Conservation (phyloP, 352 stramenopile genomes). For the Albugo laibachii region DNA sequence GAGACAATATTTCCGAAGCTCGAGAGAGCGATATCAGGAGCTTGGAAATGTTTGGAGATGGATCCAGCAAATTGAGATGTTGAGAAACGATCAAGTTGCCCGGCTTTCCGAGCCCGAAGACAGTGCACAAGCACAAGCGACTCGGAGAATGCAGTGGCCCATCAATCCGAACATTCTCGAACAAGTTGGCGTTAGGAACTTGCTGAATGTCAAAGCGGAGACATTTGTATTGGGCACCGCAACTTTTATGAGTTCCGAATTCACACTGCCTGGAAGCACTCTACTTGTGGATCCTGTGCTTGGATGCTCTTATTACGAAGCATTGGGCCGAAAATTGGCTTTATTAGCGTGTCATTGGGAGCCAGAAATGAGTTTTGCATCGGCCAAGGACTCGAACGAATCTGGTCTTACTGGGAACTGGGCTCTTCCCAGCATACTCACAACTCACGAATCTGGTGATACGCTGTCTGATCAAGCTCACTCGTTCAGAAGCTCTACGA, state of each 20-base stretch:
- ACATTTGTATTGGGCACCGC: background rate
- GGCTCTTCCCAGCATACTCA: slow-evolving; percentile 12
- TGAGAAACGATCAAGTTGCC: slow-evolving; percentile 39
- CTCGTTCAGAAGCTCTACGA: slow-evolving; percentile 2
- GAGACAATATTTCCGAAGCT: too few species aligned
- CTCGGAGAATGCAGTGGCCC: slow-evolving; percentile 20
- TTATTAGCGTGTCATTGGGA: slow-evolving; percentile 71
- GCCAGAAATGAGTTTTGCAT: slow-evolving; percentile 18
- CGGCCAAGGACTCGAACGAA: slow-evolving; percentile 14
- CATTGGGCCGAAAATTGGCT: slow-evolving; percentile 36
- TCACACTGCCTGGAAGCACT: background rate
- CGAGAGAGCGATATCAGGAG: too few species aligned
- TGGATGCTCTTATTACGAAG: slow-evolving; percentile 55
- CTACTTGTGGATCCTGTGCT: slow-evolving; percentile 25
- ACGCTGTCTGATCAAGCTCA: background rate
- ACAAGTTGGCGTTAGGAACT: slow-evolving; percentile 38
- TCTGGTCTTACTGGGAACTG: slow-evolving; percentile 7
- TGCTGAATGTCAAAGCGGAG: slow-evolving; percentile 16
- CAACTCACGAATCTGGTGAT: too few species aligned
- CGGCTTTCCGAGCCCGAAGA: slow-evolving; percentile 12
- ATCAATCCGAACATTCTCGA: slow-evolving; percentile 41
- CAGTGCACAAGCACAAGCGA: background rate
- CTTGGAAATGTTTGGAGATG: slow-evolving; percentile 42
- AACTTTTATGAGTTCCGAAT: background rate
- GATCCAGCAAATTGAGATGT: slow-evolving; percentile 62